Base-by-base conservation (phyloP, 176 grass and related monocot species). In the Leersia perrieri region DNA sequence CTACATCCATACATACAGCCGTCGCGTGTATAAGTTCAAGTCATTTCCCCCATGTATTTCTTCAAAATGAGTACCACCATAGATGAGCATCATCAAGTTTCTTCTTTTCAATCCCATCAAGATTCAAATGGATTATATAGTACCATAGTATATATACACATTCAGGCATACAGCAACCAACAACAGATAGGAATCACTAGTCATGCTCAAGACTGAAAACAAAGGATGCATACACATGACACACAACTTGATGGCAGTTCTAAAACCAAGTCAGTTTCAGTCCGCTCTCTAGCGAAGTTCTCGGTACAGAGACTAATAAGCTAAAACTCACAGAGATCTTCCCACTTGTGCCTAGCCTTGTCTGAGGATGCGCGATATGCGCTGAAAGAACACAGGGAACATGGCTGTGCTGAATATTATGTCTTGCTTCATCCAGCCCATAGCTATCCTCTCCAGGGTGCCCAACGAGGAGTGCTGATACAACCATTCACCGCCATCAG, bases 341-440 rank as follows among this genome's bases (percentile, higher is more conserved):
- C n/a, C 3, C 53, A 20, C 22, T 58, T 25, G 8, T 10, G 53
- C 2, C 25, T 25, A 80, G 32, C 58, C 49, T 55, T 58, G 32
- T 3, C 22, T 72, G 22, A 91, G 81, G 70, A 85, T 14, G 29
- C 26, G 0, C 3, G 75, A 82, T 73, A 95, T 70, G 45, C 76
- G 70, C 33, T 91, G 20, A 4, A 99, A 95, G 63, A 99, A 95
- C 9, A 63, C 13, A 1, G 31, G 75, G n/a, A 82, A 91, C 96
- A 99, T 99, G 13, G 32, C 49, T 79, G 66, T 82, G 63, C 72
- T 66, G 40, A 99, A 91, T 25, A 62, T 62, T 10, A 95, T 75
- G 15, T 93, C 90, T 58, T 95, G 88, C 14, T 84, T 91, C 96
- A 99, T 99, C 96, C 92, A 99, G 20, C 74, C 68, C 6, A 38